Conservation (phyloP, 169 alveolate species). For the Theileria equi region DNA sequence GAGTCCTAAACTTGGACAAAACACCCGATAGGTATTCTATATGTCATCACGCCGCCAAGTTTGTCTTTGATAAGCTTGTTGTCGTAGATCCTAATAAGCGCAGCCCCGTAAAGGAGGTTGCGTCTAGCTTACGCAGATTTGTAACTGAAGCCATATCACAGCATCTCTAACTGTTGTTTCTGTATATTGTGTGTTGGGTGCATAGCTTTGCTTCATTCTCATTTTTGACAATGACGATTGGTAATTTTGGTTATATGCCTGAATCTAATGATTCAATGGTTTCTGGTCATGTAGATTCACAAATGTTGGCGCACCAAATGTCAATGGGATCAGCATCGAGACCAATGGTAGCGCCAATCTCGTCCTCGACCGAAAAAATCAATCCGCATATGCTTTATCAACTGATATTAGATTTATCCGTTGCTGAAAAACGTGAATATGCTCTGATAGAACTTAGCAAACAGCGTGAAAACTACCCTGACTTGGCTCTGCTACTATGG, state of each 20-base stretch:
- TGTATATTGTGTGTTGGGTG: constrained; percentile 15
- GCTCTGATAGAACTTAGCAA: constrained; percentile 93
- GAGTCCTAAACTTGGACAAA: constrained; percentile 40
- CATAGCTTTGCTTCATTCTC: not conserved
- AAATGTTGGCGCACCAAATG: constrained; percentile 13
- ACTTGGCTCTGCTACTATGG: constrained; percentile 97
- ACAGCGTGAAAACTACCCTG: constrained; percentile 86
- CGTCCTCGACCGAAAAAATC: constrained; percentile 60
- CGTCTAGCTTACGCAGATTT: constrained; percentile 50
- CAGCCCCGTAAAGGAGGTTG: constrained; percentile 65
- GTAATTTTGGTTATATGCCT: constrained; percentile 18
- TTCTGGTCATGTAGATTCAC: constrained; percentile 8
- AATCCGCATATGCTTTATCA: constrained; percentile 76
- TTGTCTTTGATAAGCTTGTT: constrained; percentile 66
- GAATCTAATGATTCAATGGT: constrained; percentile 18
- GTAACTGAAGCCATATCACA: constrained; percentile 44
- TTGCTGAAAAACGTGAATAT: constrained; percentile 91
- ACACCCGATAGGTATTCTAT: constrained; percentile 34
- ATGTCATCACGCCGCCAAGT: constrained; percentile 66
- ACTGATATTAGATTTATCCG: constrained; percentile 87
- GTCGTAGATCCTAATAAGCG: constrained; percentile 63
- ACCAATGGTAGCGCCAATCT: constrained; percentile 13
- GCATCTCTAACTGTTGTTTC: constrained; percentile 23
- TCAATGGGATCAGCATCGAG: constrained; percentile 30
- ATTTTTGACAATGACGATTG: constrained; percentile 13